Evolutionary conservation across 805 yeast species (phyloP), one percentile per base, ranked within the genome.

Genomic region (Yarrowia deformans): DNA sequence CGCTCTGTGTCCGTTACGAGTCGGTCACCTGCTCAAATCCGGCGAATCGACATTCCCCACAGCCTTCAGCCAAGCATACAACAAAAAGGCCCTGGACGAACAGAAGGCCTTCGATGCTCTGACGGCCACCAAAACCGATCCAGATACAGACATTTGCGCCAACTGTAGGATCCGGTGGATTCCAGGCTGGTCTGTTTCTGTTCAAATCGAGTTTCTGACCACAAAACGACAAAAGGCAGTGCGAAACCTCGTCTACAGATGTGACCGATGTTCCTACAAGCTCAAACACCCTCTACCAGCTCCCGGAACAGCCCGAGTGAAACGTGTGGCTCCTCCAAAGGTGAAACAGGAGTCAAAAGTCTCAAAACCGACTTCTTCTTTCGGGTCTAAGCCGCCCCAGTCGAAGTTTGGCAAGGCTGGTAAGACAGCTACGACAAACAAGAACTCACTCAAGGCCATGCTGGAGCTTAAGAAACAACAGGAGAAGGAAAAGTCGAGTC

Each of bases 361-460:
- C 34, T 5, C 50, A 2, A 60, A 60, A 45, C 64, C 64, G 39
- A 23, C 50, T 23, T 12, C 32, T 9, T 45, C 32, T 18, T 45
- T 18, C n/a, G 64, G 46, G 3, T 23, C 48, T 1, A 56, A 56
- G 16, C 64, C 63, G 4, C 39, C 46, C 3, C 37, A 10, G 9
- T 55, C 61, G 19, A 55, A 55, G 35, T 55, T 55, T 42, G 63
- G 49, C 6, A 56, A 56, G 63, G 39, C 49, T 10, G 49, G 39
- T 6, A 56, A 56, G 29, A n/a, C 61, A 16, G 34, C 45, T 18
- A 3, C 29, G 29, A 23, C 19, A 14, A 55, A 39, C 18, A 23
- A 39, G 3, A 55, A 56, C 49, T 56, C 63, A 16, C 66, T 60
- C 34, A 60, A 60, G 34, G 66, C 66, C n/a, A 43, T 60, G 66